Evolutionary conservation across 2,329 filamentous ascomycete genomes (phyloP).

Genomic region (Ceratocystis ficicola): DNA sequence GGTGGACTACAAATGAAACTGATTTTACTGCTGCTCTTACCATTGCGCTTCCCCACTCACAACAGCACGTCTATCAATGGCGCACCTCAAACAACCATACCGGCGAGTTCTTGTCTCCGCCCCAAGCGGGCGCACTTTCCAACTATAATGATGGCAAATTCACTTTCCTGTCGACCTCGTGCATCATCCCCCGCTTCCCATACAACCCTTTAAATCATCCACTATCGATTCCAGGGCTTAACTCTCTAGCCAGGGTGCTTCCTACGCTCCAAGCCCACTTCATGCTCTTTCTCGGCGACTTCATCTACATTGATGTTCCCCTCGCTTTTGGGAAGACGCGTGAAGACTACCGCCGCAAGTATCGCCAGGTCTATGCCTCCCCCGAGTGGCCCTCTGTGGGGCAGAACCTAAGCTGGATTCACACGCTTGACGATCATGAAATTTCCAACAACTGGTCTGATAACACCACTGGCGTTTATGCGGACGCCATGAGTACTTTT

Average conservation of each 20-base stretch:
- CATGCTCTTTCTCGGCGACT: constrained; percentile 74
- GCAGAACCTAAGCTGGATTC: constrained; percentile 85
- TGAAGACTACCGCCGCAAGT: constrained; percentile 78
- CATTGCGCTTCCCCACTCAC: constrained; percentile 49
- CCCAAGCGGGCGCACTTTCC: constrained; percentile 52
- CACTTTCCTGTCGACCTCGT: constrained; percentile 85
- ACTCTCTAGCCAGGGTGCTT: constrained; percentile 60
- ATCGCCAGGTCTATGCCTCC: constrained; percentile 88
- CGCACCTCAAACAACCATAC: constrained; percentile 74
- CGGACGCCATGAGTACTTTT: constrained; percentile 71
- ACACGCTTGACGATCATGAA: constrained; percentile 93
- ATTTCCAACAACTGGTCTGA: constrained; percentile 87
- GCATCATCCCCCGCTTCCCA: constrained; percentile 74
- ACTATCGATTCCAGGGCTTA: constrained; percentile 68
- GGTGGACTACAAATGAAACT: constrained; percentile 57
- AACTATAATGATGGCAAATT: constrained; percentile 55
- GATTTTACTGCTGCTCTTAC: constrained; percentile 68
- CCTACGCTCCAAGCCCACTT: constrained; percentile 61
- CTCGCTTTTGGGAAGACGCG: constrained; percentile 58
- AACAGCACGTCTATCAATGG: constrained; percentile 72
- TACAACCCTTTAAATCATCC: constrained; percentile 78
- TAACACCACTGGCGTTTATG: constrained; percentile 69
- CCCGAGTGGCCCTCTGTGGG: constrained; percentile 74
- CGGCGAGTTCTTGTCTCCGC: constrained; percentile 69
- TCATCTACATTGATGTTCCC: constrained; percentile 85